Evolutionary conservation across 1,284 basidiomycete genomes (phyloP), one percentile per base, ranked within the genome.

Genomic region (Heterobasidion occidentale): DNA sequence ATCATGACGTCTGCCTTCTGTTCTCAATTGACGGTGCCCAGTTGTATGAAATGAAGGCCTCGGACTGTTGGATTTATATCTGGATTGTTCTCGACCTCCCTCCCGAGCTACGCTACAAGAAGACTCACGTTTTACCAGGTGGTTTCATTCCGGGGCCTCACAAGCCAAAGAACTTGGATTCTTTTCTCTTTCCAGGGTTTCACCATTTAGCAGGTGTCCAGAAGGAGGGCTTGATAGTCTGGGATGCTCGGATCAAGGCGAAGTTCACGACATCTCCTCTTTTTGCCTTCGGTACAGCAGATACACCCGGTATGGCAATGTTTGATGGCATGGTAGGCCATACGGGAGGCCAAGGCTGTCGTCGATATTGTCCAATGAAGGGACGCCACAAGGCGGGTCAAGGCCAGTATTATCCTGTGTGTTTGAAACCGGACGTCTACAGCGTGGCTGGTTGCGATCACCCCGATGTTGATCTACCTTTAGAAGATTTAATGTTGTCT

Each of bases 21-120:
- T 49, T 66, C 7, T 70, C 66, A 0, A 45, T 68, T 7, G 69
- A 71, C 45, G 66, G 69, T n/a, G 67, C 65, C 0, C 70, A 71
- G 53, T 64, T 71, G 0, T 71, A 68, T 46, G 12, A 20, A 1
- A 51, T 51, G 38, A 69, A 68, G 55, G 9, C 34, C 2, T 67
- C 65, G 0, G 61, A 67, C 42, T 65, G 64, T 50, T 68, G 65
- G 65, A 63, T 69, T 2, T 65, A 61, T 19, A 63, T 68, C 4
- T 69, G 65, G 66, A 55, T 69, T 7, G 11, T 69, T 3, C 33
- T 66, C 6, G 58, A 68, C 48, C 48, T 60, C 12, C 7, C 59
- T 2, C 67, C 67, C 3, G 58, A 59, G 17, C 1, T 14, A 3
- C 62, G 61, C 0, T 69, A 68, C 56, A 67, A 67, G 55, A 66